These are phyloP conservation scores for Elongisporangium anandrum DNA, from an alignment of 352 stramenopile genomes.

Conservation along the genomic window DNA sequence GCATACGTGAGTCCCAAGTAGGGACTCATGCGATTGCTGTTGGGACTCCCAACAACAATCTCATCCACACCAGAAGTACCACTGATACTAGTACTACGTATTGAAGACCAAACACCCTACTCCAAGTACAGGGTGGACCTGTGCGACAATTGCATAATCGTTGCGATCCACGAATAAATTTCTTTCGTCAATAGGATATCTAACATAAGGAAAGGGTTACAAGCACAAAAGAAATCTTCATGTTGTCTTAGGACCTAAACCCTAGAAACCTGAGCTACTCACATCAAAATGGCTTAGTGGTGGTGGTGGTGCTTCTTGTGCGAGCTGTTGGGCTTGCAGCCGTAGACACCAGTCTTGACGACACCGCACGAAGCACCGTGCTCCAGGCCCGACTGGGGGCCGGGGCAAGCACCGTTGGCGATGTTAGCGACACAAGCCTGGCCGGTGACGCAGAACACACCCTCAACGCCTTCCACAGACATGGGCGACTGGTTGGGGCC, in stretches of 20 bases:
- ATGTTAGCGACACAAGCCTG: conserved; percentile 24
- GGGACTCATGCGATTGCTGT: too few relatives aligned
- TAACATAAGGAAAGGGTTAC: too few relatives aligned
- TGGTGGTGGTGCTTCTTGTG: conserved; percentile 16
- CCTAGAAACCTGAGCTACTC: background rate
- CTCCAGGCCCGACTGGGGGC: conserved; percentile 24
- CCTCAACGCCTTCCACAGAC: conserved; percentile 33
- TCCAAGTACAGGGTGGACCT: too few relatives aligned
- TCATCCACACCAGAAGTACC: too few relatives aligned
- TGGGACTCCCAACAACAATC: too few relatives aligned
- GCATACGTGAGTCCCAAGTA: too few relatives aligned
- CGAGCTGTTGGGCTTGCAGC: conserved; percentile 30
- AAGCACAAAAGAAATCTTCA: too few relatives aligned
- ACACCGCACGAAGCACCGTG: conserved; percentile 38
- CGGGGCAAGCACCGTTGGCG: conserved; percentile 28
- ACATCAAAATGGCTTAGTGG: background rate
- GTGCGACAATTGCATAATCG: too few relatives aligned
- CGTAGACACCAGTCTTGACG: conserved; percentile 36
- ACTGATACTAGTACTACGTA: too few relatives aligned
- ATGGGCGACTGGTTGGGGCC: conserved; percentile 7
- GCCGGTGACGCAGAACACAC: conserved; percentile 35
- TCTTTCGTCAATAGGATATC: too few relatives aligned
- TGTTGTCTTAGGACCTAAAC: background rate
- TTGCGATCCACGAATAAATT: too few relatives aligned
- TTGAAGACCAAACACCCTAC: too few relatives aligned